Percentiles rank a stretch among this genome's conserved stretches.
These are phyloP conservation scores for Stephania cephalantha DNA, from an alignment of 164 flowering plant species.

Conservation along the genomic window DNA sequence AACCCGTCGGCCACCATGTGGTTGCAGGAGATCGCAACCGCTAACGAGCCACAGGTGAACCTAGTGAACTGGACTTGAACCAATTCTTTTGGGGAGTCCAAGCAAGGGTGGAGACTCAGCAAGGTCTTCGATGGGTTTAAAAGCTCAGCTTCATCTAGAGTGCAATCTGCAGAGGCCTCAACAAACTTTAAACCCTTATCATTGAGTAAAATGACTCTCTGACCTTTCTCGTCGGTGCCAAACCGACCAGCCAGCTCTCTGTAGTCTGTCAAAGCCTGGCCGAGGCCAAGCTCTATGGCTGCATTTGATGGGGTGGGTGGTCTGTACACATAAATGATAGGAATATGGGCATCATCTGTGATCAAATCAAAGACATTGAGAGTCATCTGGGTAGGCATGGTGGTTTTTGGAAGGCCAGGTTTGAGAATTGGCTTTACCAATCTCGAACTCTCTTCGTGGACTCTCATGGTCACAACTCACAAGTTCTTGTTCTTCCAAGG, in stretches of 20 bases:
- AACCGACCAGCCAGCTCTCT: neutral
- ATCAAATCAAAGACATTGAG: neutral
- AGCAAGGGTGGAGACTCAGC: neutral
- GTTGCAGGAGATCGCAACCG: neutral
- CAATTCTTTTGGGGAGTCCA: neutral
- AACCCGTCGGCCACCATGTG: neutral
- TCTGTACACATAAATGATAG: neutral
- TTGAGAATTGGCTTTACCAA: neutral
- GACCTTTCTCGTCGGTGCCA: neutral
- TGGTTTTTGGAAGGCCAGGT: neutral
- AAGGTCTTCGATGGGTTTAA: neutral
- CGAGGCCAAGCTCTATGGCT: neutral
- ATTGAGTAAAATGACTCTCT: neutral
- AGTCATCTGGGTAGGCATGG: neutral
- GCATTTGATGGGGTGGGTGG: constrained; percentile 3
- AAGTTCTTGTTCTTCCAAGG: too few species aligned
- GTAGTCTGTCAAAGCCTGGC: neutral
- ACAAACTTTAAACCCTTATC: neutral
- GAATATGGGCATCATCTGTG: constrained; percentile 1
- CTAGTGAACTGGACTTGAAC: constrained; percentile 1
- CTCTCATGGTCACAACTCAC: neutral
- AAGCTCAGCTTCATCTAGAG: neutral
- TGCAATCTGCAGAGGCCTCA: neutral
- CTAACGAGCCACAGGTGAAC: neutral
- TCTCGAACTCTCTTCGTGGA: neutral